Base-by-base conservation (phyloP, 257 asterid genomes). In the Solanum virginianum region DNA sequence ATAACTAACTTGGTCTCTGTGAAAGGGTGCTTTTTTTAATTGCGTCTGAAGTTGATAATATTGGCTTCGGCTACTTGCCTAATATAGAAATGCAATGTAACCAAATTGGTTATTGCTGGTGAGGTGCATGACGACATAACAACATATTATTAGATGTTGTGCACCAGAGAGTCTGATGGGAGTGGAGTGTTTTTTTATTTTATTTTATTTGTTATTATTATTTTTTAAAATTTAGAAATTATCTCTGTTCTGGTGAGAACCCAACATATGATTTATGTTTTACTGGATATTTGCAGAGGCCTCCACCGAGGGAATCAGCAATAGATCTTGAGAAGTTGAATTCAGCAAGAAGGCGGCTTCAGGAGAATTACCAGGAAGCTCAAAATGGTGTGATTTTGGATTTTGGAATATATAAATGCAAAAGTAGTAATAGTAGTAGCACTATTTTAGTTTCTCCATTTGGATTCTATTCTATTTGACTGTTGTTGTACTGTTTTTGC, bases 361-460 rank as follows among this genome's bases (percentile, higher is more conserved):
- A 94, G n/a, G 98, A 95, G 92, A 97, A 94, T 88, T 97, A 97
- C 89, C 98, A 97, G 94, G 99, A 97, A 89, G 97, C 97, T 85
- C 85, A 97, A 84, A 97, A 97, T 90, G 99, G 98, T 96, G 53
- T 83, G 97, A 26, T 84, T 88, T 88, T 84, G 10, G 84, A 87
- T 82, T 81, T 84, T 60, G 82, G 59, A 65, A 86, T 87, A 87
- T 84, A 36, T 79, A 79, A 16, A 53, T 53, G 18, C 49, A 53
- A 53, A 24, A 85, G 47, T 14, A 22, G 49, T 29, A 43, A 53
- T 17, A 18, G 54, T 39, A 69, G 49, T 29, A 57, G 49, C 29
- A 36, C 24, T 17, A 68, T 32, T 80, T 47, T 81, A 39, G 62
- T 22, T 57, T 51, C 81, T 41, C 29, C n/a, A 49, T 18, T 55